Evolutionary conservation across 1,284 basidiomycete genomes (phyloP), one percentile per base, ranked within the genome.

Genomic region (Rhodotorula sp.): DNA sequence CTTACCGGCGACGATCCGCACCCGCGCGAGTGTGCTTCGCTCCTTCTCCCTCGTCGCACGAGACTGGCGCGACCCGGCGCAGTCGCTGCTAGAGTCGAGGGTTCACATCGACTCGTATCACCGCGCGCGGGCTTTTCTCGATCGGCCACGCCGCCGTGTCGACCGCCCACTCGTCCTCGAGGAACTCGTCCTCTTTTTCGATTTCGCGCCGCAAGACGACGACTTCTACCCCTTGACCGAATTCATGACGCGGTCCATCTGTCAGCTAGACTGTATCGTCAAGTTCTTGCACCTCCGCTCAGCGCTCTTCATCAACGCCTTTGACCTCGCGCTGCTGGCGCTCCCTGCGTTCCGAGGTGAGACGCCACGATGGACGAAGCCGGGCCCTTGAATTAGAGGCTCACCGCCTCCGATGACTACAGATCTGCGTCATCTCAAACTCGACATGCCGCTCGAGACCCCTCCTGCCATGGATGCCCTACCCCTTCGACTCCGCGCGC

Each of bases 161-260:
- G 46, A 54, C 0, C 37, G 66, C 22, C 57, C 57, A 0, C 53
- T 64, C 48, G 59, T 67, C n/a, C n/a, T 70, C 24, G 62, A 70
- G 17, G 69, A 70, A 42, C 54, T 70, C 15, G 62, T 64, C 37
- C 20, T 70, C 17, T 70, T 67, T 24, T 70, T 44, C 62, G 69
- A 70, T 17, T 67, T 70, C 33, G 30, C 33, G 7, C 62, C 65
- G 14, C 18, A 57, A 8, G 69, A 70, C 22, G 69, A 70, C 45
- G 66, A 61, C 24, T 58, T 67, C 7, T 67, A 62, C 51, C 69
- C 69, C 8, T 44, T 70, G 4, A 62, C 59, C 17, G 62, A 67
- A 7, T 45, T 42, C n/a, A 67, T 67, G 48, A 57, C 60, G 10
- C 20, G 42, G 46, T 8, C 20, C 24, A 26, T 70, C 17, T 66